Evolutionary conservation across 495 filamentous ascomycete species (phyloP).

Genomic region (Trichoderma erinaceum): DNA sequence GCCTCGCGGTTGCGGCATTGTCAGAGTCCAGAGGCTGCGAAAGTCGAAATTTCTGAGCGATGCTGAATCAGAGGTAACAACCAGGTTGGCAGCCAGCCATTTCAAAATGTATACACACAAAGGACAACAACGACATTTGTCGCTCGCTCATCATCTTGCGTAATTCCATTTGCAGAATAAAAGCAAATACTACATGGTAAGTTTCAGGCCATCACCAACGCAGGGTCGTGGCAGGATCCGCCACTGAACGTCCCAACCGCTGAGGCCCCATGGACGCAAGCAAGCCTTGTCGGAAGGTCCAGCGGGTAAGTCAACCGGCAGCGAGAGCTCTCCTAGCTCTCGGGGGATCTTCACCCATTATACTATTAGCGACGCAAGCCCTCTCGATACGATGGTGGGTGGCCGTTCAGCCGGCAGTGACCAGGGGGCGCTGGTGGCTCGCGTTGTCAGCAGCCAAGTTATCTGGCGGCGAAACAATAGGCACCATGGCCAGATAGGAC

Average conservation of each 20-base stretch:
- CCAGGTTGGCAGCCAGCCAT: too few species aligned
- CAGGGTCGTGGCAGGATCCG: not conserved
- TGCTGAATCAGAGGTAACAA: too few species aligned
- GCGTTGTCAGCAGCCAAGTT: conserved; percentile 4
- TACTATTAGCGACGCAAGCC: not conserved
- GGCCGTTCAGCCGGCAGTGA: not conserved
- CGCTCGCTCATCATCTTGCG: too few species aligned
- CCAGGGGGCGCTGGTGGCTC: conserved; percentile 9
- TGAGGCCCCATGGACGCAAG: not conserved
- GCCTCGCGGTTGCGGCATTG: too few species aligned
- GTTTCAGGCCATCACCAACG: not conserved
- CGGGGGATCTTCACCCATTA: conserved; percentile 2
- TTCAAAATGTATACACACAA: too few species aligned
- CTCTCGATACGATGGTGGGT: not conserved
- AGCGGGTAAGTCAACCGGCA: conserved; percentile 11
- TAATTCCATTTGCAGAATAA: too few species aligned
- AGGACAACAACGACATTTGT: too few species aligned
- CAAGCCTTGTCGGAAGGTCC: not conserved
- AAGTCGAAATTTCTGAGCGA: too few species aligned
- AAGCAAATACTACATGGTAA: too few species aligned
- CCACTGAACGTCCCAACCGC: not conserved
- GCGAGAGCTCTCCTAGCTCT: conserved; percentile 4
- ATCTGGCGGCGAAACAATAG: not conserved
- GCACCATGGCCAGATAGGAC: not conserved
- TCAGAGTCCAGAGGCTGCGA: too few species aligned